phyloP scores from a whole-genome alignment of 768 basidiomycete genomes.

The Macrolepiota dolichaula region DNA sequence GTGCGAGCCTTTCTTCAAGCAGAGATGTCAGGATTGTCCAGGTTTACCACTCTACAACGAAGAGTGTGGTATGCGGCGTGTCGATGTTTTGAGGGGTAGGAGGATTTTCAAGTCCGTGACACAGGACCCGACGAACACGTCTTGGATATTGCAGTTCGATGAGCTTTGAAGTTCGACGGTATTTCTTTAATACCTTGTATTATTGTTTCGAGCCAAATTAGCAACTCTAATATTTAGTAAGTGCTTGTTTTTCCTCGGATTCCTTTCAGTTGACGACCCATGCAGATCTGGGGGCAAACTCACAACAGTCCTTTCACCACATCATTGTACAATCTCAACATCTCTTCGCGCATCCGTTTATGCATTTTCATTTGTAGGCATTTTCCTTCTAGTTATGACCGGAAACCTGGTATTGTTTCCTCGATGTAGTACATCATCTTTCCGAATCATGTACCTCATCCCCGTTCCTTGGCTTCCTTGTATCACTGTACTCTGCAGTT shows the following conservation, averaged over 20 bases:
- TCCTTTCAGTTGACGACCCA: neutral
- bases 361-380: neutral
- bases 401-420: neutral
- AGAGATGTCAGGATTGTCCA: conserved; percentile 41
- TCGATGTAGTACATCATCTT: neutral
- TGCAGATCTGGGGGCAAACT: conserved; percentile 2
- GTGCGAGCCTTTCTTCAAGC: conserved; percentile 40
- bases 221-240: conserved; percentile 10
- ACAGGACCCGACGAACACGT: conserved; percentile 16
- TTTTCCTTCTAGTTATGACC: neutral
- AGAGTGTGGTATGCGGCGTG: conserved; percentile 47
- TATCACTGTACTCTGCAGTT: neutral
- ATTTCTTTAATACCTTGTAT: neutral
- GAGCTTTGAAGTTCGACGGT: neutral
- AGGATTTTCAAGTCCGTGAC: conserved; percentile 53
- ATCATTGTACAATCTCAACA: conserved; percentile 1
- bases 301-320: conserved; percentile 4
- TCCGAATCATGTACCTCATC: neutral
- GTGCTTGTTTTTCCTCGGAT: neutral
- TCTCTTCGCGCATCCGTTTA: neutral
- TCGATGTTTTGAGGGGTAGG: conserved; percentile 51
- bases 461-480: neutral
- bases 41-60: conserved; percentile 39
- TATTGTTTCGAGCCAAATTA: neutral
- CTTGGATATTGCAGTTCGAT: conserved; percentile 14